These are phyloP conservation scores for Umbelopsis isabellina DNA, from an alignment of 192 early-diverging fungal genomes.

Conservation along the genomic window DNA sequence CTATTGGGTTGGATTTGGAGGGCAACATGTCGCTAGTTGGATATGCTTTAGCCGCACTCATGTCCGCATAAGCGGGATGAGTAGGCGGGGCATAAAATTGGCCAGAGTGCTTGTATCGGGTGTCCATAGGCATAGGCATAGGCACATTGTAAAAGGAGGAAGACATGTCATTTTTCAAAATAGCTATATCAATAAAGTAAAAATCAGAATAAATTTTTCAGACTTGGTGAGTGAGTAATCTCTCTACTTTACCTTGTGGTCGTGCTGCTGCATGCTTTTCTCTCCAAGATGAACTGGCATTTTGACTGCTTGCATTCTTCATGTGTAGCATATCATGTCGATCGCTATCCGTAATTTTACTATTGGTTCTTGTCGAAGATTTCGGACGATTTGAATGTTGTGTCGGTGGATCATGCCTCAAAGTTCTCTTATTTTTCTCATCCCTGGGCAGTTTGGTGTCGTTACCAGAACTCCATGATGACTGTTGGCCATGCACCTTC, in stretches of 20 bases:
- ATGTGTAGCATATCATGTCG: neutral
- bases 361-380: neutral
- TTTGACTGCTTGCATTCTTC: neutral
- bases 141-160: slow-evolving; percentile 16
- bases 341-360: neutral
- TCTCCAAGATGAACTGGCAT: neutral
- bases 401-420: neutral
- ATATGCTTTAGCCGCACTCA: neutral
- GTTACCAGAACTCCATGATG: neutral
- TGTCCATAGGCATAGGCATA: slow-evolving; percentile 10
- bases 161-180: slow-evolving; percentile 5
- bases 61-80: neutral
- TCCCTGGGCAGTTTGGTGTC: neutral
- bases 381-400: neutral
- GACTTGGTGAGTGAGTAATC: neutral
- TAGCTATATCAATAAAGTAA: neutral
- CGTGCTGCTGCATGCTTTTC: neutral
- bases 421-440: neutral
- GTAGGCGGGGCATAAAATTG: neutral
- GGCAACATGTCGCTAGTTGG: neutral
- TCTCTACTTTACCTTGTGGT: neutral
- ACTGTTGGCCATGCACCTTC: neutral
- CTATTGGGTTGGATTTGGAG: neutral
- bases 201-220: neutral
- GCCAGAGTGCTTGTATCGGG: neutral